Evolutionary conservation across 2,329 filamentous ascomycete genomes (phyloP).

Genomic region (Pseudogymnoascus sp.): DNA sequence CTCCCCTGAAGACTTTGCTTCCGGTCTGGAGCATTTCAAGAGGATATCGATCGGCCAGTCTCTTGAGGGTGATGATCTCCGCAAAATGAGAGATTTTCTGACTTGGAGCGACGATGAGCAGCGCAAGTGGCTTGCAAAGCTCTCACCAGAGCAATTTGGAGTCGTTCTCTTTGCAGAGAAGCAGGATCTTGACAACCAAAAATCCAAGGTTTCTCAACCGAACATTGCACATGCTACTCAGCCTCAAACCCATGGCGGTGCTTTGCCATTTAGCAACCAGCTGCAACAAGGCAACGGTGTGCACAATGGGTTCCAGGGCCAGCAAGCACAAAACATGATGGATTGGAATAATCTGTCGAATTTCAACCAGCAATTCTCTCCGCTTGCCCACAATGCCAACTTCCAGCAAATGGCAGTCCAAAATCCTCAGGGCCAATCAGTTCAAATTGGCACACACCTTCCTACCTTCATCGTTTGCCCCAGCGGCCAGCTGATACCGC

Average conservation of each 20-base stretch:
- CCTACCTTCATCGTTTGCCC: neutral
- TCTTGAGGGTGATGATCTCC: neutral
- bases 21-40: neutral
- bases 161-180: constrained; percentile 3
- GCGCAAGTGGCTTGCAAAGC: neutral
- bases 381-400: neutral
- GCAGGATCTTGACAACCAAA: neutral
- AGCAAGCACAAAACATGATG: neutral
- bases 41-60: neutral
- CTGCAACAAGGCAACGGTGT: neutral
- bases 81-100: neutral
- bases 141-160: neutral
- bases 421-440: neutral
- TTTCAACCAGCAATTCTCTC: neutral
- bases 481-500: neutral
- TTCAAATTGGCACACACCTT: neutral
- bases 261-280: neutral
- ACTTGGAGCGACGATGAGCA: neutral
- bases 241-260: neutral
- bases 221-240: neutral
- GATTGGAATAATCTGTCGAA: neutral
- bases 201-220: neutral
- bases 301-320: neutral
- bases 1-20: neutral
- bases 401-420: neutral